Conservation (phyloP, 2,329 filamentous ascomycete genomes). For the Balansia obtecta region DNA sequence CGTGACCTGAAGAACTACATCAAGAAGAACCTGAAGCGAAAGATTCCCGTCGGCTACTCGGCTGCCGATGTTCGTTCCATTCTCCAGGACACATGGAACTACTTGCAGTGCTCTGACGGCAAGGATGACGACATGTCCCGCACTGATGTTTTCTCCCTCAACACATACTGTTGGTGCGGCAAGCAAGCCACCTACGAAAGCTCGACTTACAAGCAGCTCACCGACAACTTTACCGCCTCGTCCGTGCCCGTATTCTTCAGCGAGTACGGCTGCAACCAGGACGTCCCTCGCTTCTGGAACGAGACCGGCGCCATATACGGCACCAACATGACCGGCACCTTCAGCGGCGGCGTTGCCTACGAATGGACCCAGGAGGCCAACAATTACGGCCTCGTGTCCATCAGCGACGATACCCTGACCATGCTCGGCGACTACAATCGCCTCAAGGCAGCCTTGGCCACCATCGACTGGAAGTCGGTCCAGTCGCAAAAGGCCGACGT, state of each 20-base stretch:
- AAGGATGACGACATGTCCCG: conserved; percentile 47
- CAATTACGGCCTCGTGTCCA: conserved; percentile 50
- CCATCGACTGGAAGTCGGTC: conserved; percentile 58
- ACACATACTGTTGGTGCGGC: conserved; percentile 60
- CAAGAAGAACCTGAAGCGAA: conserved; percentile 53
- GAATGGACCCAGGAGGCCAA: conserved; percentile 65
- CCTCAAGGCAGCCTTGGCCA: conserved; percentile 61
- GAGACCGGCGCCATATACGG: conserved; percentile 66
- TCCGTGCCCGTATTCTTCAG: conserved; percentile 72
- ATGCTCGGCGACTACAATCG: conserved; percentile 58
- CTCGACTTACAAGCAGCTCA: conserved; percentile 51
- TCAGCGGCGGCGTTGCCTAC: conserved; percentile 71
- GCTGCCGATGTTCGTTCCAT: conserved; percentile 66
- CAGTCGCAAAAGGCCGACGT: conserved; percentile 47
- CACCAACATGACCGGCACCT: conserved; percentile 50
- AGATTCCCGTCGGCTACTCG: conserved; percentile 68
- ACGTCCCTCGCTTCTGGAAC: conserved; percentile 59
- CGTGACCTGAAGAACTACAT: conserved; percentile 75
- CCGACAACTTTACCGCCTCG: conserved; percentile 50
- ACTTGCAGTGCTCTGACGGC: conserved; percentile 54
- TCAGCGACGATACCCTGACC: conserved; percentile 44
- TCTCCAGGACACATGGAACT: conserved; percentile 63
- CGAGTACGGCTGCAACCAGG: conserved; percentile 68
- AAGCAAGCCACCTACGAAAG: conserved; percentile 46
- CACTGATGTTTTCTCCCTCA: conserved; percentile 66